phyloP scores from a whole-genome alignment of 495 filamentous ascomycete genomes.

The Immersiella caudata region DNA sequence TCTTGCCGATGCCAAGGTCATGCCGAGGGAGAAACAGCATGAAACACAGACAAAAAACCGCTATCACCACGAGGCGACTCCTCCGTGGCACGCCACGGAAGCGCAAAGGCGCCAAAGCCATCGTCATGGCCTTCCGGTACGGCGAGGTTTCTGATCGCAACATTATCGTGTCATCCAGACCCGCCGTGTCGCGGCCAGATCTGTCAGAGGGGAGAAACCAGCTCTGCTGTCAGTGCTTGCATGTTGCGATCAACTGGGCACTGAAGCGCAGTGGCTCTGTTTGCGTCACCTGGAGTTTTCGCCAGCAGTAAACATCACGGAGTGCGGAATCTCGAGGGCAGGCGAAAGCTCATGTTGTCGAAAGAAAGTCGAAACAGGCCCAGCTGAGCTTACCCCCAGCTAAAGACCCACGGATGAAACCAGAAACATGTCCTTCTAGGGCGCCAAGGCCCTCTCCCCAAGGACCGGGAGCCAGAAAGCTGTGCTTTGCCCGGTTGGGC shows the following conservation, averaged over 20 bases:
- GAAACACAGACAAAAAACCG: conserved; percentile 35
- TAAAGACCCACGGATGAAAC: neutral
- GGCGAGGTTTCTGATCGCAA: conserved; percentile 15
- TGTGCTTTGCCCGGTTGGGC: neutral
- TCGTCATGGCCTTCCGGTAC: conserved; percentile 23
- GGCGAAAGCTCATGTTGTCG: neutral
- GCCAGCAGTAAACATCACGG: neutral
- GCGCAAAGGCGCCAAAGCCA: conserved; percentile 30
- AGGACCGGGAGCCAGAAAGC: neutral
- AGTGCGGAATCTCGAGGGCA: neutral
- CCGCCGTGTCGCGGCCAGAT: neutral
- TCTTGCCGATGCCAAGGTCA: conserved; percentile 23
- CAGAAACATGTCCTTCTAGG: neutral
- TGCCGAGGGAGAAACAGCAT: conserved; percentile 35
- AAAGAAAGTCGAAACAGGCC: neutral
- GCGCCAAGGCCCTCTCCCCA: neutral
- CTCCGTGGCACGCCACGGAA: conserved; percentile 42
- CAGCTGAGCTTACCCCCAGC: neutral
- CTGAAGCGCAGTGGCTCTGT: neutral
- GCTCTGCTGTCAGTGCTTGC: neutral
- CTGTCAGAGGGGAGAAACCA: neutral
- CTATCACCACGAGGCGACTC: conserved; percentile 38
- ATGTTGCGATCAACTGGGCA: no score
- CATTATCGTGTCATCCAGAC: neutral
- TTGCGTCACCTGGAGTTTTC: neutral